phyloP scores from a whole-genome alignment of 73 alveolate genomes.

The Paramecium sonneborni region DNA sequence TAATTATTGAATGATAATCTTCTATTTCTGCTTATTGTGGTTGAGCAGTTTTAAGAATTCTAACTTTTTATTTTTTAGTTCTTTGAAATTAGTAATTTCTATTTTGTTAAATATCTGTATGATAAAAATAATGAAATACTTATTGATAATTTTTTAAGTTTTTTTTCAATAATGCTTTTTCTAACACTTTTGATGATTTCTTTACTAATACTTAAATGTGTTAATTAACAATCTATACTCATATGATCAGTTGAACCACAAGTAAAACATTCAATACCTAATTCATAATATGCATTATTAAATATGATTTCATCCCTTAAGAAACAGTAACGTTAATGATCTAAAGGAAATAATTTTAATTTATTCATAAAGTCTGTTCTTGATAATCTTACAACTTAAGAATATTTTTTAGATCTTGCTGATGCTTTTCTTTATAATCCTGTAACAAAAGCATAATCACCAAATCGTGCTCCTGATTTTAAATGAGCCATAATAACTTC shows the following conservation, averaged over 20 bases:
- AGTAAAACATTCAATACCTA: slow-evolving; percentile 9
- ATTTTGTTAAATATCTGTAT: background rate
- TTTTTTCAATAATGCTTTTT: background rate
- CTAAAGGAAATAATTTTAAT: slow-evolving; percentile 12
- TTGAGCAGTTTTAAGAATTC: background rate
- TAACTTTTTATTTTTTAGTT: background rate
- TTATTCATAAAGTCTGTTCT: background rate
- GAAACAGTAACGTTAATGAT: slow-evolving; percentile 51
- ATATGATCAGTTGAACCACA: slow-evolving; percentile 30
- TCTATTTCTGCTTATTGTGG: background rate
- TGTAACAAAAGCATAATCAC: slow-evolving; percentile 64
- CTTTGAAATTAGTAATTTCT: background rate
- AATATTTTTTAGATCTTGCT: slow-evolving; percentile 61
- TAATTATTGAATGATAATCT: background rate
- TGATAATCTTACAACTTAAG: slow-evolving; percentile 47
- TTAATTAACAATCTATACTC: background rate
- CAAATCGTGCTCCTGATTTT: slow-evolving; percentile 64
- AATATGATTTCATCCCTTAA: slow-evolving; percentile 48
- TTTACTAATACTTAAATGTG: background rate
- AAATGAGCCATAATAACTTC: slow-evolving; percentile 48
- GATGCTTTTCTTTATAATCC: slow-evolving; percentile 51
- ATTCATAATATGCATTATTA: slow-evolving; percentile 23
- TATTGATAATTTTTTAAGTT: background rate
- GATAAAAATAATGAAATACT: background rate
- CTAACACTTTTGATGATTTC: background rate